phyloP scores from a whole-genome alignment of 169 alveolate genomes.

The Cryptosporidium canis region DNA sequence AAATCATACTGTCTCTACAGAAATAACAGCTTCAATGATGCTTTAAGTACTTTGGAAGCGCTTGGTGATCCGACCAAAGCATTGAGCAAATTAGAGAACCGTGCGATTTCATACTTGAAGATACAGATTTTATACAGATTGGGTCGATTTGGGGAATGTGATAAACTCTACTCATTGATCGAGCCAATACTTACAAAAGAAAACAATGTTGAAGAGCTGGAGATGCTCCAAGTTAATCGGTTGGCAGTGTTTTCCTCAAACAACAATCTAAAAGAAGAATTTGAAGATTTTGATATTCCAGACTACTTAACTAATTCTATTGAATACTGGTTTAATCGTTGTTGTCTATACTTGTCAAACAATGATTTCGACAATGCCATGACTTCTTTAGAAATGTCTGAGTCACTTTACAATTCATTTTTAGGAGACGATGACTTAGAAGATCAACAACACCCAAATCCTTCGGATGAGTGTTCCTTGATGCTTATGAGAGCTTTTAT shows the following conservation, averaged over 20 bases:
- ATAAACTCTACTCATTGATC: background rate
- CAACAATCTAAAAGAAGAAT: background rate
- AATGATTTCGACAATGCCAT: conserved; percentile 36
- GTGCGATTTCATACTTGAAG: conserved; percentile 36
- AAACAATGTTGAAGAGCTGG: conserved; percentile 10
- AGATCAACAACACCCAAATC: background rate
- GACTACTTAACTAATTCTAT: conserved; percentile 12
- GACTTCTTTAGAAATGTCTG: conserved; percentile 60
- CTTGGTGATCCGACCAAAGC: conserved; percentile 32
- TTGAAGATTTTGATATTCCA: conserved; percentile 29
- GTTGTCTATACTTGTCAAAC: conserved; percentile 24
- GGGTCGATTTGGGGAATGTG: conserved; percentile 53
- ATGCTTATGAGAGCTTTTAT: conserved; percentile 56
- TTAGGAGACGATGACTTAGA: background rate
- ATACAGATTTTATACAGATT: conserved; percentile 42
- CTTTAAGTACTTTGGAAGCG: conserved; percentile 26
- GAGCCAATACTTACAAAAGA: background rate
- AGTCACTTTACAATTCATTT: conserved; percentile 4
- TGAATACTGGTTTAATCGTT: conserved; percentile 66
- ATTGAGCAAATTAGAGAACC: conserved; percentile 1
- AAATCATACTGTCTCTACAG: conserved; percentile 68
- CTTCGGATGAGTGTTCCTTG: conserved; percentile 47
- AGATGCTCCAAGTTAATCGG: conserved; percentile 30
- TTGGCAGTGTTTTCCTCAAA: conserved; percentile 37
- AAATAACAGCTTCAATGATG: conserved; percentile 37